Base-by-base conservation (phyloP, 495 filamentous ascomycete genomes). In the Pyrenula massariospora region DNA sequence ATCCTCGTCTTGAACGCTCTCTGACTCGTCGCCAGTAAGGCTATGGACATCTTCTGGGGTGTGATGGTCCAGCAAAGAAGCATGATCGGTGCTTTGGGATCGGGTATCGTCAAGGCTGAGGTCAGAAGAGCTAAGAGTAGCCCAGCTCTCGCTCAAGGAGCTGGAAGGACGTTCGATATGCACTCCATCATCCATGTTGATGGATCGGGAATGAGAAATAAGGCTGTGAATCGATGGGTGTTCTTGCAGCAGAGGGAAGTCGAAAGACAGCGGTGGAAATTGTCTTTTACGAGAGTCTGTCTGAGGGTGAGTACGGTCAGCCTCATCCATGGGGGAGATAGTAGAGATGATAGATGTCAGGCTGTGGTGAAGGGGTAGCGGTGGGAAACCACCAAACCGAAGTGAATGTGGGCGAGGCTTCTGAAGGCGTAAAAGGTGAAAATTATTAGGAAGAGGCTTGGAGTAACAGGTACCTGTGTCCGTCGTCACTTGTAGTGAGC, bases 91-190 rank as follows among this genome's bases (percentile, higher is more conserved):
- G 25, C 69, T 72, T 47, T 76, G 73, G 0, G 74, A 77, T 21
- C 65, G 73, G 56, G 62, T 67, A 24, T 69, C 74, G 53, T 77
- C 74, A 2, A 72, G 75, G 51, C 71, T 69, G 21, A 68, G 58
- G 58, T 77, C 73, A 12, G 73, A 75, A 2, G 66, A 67, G 56
- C 74, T 77, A 52, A 77, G 60, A 2, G 69, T 73, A 2, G 74
- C 72, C 74, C 74, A 77, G 62, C 74, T 77, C 36, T 76, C 74
- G 57, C 73, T 72, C 54, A 77, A 58, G 20, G 71, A 63, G 24
- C 63, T 72, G 12, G 58, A 53, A 3, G 60, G 52, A 31, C 63
- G 60, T 2, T 70, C 66, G 22, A 54, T 50, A 15, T 56, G 56
- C 20, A 52, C 57, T 49, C 65, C 66, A 66, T 68, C 70, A 63